phyloP scores from a whole-genome alignment of 306 rosid species.

The Citrullus colocynthis region DNA sequence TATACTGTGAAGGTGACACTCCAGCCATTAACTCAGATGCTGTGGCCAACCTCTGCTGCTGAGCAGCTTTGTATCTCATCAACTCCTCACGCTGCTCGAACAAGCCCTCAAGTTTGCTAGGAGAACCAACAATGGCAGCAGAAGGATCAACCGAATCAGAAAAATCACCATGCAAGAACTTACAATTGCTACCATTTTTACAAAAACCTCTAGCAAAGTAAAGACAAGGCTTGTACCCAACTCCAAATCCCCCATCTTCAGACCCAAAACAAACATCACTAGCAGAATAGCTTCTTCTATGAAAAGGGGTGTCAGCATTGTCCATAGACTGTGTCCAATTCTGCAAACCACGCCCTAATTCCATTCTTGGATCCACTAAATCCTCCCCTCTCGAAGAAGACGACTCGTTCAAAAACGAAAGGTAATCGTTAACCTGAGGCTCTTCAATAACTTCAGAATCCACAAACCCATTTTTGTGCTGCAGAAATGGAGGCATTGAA shows the following conservation, averaged over 20 bases:
- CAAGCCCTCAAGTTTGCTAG: conserved; percentile 39
- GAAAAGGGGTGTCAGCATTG: conserved; percentile 59
- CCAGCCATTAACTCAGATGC: conserved; percentile 50
- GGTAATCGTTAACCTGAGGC: conserved; percentile 53
- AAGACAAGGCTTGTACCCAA: conserved; percentile 70
- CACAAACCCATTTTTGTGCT: conserved; percentile 21
- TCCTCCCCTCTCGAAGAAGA: conserved; percentile 43
- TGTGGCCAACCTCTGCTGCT: conserved; percentile 51
- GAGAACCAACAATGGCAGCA: conserved; percentile 57
- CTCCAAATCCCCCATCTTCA: conserved; percentile 47
- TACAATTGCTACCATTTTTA: conserved; percentile 79
- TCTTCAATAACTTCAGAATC: conserved; percentile 50
- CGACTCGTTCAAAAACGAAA: conserved; percentile 59
- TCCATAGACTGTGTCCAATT: conserved; percentile 45
- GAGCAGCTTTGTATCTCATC: conserved; percentile 45
- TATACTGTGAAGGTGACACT: conserved; percentile 42
- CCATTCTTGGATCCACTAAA: conserved; percentile 40
- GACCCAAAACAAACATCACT: conserved; percentile 63
- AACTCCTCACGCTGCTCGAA: conserved; percentile 65
- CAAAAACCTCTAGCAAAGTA: conserved; percentile 87
- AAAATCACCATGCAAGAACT: conserved; percentile 61
- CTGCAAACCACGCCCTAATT: conserved; percentile 32
- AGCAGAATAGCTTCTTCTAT: conserved; percentile 71
- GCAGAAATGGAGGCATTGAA: conserved; percentile 20
- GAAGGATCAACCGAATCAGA: conserved; percentile 41